Base-by-base conservation (phyloP, 177 flowering plant genomes). In the Vitis hybrid region DNA sequence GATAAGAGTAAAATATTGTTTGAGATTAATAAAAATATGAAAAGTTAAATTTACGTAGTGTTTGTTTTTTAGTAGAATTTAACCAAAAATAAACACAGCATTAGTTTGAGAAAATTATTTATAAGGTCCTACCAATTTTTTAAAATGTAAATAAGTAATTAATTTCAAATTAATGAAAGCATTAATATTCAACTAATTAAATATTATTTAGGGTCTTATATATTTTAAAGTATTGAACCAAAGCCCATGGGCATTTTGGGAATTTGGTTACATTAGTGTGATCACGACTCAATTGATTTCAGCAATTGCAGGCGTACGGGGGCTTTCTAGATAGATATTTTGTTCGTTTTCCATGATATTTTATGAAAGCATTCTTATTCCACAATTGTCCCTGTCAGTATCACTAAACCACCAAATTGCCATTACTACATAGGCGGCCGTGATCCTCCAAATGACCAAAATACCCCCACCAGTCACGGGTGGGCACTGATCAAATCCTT, bases 381-480 rank as follows among this genome's bases (percentile, higher is more conserved):
- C 79, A 23, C 13, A 40, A 50, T 34, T 10, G 13, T 61, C 68
- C 50, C 64, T 56, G 2, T 3, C 1, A 21, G 3, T 23, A 7
- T 60, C 8, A 13, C 30, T 3, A 18, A 75, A 60, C 26, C 5
- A 8, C 74, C 5, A 49, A 62, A 51, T 2, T 45, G 56, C 74
- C 78, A 55, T 67, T 17, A 18, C 18, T 1, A 18, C 0, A 23
- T 0, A 40, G 52, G 72, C 67, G 65, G 69, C 72, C 60, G 51
- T 49, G 64, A 64, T 15, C 21, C 9, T 0, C 4, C 1, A 10
- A 75, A 26, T 70, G 65, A 75, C 73, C 7, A 60, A 58, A 70
- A 12, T 62, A 57, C 45, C 68, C 68, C 61, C 49, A 61, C 1
- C 14, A 13, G 60, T 71, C 78, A 75, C 78, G 78, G 78, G 74